Evolutionary conservation across 371 early-diverging fungal species (phyloP), one percentile per base, ranked within the genome.

Genomic region (Nematocida parisii): DNA sequence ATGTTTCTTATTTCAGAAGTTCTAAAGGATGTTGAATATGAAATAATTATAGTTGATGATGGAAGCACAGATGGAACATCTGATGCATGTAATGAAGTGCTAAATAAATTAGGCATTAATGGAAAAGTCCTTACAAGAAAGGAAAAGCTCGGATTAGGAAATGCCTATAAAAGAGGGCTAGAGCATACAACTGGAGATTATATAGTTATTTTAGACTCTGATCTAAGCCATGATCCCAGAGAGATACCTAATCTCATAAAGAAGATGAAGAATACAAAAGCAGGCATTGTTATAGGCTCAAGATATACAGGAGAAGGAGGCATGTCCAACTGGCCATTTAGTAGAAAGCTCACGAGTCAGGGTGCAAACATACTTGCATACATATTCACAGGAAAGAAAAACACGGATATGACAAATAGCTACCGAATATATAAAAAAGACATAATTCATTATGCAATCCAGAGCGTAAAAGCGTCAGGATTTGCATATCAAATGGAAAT

Each of bases 401-500:
- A 93, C 24, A 91, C 93, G 13, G 98, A 98, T 88, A 85, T 96
- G 67, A 98, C 98, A 11, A 95, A 97, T 52, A 92, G 92, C 82
- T 98, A 94, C 91, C 91, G 96, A 66, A 87, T 97, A 56, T 98
- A 98, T 88, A 94, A 93, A 87, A 94, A 92, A 84, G 90, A 91
- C 52, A 93, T 94, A 0, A 88, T 98, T 40, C 87, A 90, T 66
- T 87, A 90, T 73, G 88, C 96, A 82, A 93, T 96, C 81, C 86
- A 90, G 45, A 91, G 91, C 4, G 93, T 93, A 4, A 89, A 91
- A 24, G 92, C 94, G 50, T 93, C 94, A 86, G 97, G 98, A 5
- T 98, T 96, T 85, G 95, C 96, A 4, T 95, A 96, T 89, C 98
- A 98, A 87, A 96, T 96, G 96, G 98, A 98, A 86, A 93, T 96